Conservation (phyloP, 352 stramenopile species). For the Globisporangium cederbergense region DNA sequence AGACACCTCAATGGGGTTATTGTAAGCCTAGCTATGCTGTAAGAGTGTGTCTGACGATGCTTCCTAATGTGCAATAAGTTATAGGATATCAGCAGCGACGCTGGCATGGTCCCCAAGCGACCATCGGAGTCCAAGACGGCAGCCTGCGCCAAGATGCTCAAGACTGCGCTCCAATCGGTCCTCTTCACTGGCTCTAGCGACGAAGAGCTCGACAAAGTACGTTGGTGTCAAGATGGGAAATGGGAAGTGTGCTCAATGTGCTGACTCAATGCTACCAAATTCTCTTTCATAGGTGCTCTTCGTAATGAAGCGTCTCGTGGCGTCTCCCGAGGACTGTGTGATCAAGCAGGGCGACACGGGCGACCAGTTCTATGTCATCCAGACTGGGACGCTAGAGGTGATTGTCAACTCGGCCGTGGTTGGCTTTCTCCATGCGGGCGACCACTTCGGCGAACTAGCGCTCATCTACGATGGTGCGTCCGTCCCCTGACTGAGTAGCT, state of each 20-base stretch:
- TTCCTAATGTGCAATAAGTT: background rate
- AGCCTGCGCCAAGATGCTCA: slow-evolving; percentile 43
- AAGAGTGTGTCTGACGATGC: background rate
- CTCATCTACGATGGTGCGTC: slow-evolving; percentile 79
- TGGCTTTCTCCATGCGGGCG: slow-evolving; percentile 46
- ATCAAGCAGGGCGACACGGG: slow-evolving; percentile 91
- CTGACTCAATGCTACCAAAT: background rate
- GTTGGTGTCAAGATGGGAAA: background rate
- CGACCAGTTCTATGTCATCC: slow-evolving; percentile 91
- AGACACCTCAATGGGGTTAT: no score
- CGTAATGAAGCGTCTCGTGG: slow-evolving; percentile 71
- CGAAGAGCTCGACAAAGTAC: slow-evolving; percentile 62
- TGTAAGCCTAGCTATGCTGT: no score
- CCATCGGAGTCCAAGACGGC: slow-evolving; percentile 62
- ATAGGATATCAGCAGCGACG: slow-evolving; percentile 37
- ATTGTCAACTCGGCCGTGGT: slow-evolving; percentile 64
- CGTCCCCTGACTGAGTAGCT: no score
- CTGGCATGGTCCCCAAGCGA: slow-evolving; percentile 32
- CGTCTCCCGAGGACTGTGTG: slow-evolving; percentile 76
- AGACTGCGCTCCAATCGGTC: slow-evolving; percentile 54
- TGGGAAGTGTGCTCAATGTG: background rate
- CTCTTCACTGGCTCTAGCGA: slow-evolving; percentile 64
- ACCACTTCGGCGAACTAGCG: slow-evolving; percentile 89
- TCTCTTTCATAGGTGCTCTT: slow-evolving; percentile 46
- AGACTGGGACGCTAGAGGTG: slow-evolving; percentile 58